phyloP scores from a whole-genome alignment of 1,284 basidiomycete species.

The Phellopilus nigrolimitatus region DNA sequence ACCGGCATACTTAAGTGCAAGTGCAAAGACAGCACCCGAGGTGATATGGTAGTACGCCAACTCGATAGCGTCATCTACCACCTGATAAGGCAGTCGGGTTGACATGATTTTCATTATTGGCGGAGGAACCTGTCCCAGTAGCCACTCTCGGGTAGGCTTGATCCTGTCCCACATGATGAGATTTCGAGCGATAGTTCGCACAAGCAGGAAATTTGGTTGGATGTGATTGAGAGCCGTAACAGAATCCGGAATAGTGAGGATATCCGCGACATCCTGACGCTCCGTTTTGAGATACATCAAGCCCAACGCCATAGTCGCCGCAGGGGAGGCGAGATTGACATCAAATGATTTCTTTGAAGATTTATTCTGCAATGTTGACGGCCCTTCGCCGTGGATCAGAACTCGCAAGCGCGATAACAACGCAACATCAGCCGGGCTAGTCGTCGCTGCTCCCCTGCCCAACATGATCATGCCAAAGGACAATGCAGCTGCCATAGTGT shows the following conservation, averaged over 20 bases:
- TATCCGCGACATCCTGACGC: conserved; percentile 78
- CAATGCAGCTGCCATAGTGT: conserved; percentile 84
- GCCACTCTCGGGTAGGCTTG: conserved; percentile 71
- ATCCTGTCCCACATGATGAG: conserved; percentile 90
- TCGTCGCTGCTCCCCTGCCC: conserved; percentile 63
- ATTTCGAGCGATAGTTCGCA: conserved; percentile 74
- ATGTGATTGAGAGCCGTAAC: conserved; percentile 76
- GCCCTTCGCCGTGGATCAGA: conserved; percentile 69
- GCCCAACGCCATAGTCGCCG: conserved; percentile 86
- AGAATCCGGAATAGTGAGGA: conserved; percentile 80
- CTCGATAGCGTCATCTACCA: conserved; percentile 73
- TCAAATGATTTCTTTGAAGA: conserved; percentile 58
- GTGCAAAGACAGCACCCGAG: conserved; percentile 86
- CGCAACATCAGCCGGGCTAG: conserved; percentile 69
- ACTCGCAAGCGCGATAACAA: conserved; percentile 63
- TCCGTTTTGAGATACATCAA: conserved; percentile 89
- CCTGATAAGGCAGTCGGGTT: conserved; percentile 43
- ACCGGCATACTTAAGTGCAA: conserved; percentile 92
- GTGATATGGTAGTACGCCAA: conserved; percentile 87
- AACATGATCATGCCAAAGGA: conserved; percentile 97
- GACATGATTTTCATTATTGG: conserved; percentile 62
- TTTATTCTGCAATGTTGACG: conserved; percentile 32
- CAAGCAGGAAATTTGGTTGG: conserved; percentile 82
- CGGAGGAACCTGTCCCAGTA: conserved; percentile 68
- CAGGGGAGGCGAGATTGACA: conserved; percentile 83